Base-by-base conservation (phyloP, 2,329 filamentous ascomycete genomes). In the Aspergillus sp. region DNA sequence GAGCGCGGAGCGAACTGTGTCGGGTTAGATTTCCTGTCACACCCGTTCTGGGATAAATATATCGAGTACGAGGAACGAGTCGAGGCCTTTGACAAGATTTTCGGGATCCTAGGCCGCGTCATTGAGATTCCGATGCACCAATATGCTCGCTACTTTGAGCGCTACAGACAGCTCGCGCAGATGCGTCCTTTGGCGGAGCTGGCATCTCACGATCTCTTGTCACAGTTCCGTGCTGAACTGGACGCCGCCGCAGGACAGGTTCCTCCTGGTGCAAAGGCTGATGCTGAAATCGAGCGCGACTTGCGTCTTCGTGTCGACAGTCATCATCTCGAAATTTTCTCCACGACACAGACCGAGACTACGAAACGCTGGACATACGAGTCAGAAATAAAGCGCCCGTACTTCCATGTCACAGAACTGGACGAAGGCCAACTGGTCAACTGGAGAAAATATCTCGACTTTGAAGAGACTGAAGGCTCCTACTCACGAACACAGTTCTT, bases 31-130 rank as follows among this genome's bases (percentile, higher is more conserved):
- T 99, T 96, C 71, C 82, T 96, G 31, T 89, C 93, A 2, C 92
- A 97, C 72, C 92, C 92, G 1, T 97, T 99, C 78, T 99, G 95
- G 95, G 95, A 99, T 76, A 98, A 96, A 77, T 99, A 96, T 70
- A 86, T 99, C 63, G 95, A 98, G 72, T 98, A 96, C 69, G 95
- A 98, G 73, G 93, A 97, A 73, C 89, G 93, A 2, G 82, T 93
- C 61, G 92, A 96, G 68, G 87, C 89, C 0, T 85, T 89, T 14
- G 90, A 96, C 62, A 91, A 87, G 68, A 90, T 97, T 55, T 96
- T 96, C 66, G 86, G 85, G 41, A 91, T 99, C 56, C 83, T 96
- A 52, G 83, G 84, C 60, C 90, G 93, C 54, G 84, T 97, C 56
- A 90, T 96, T 54, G 85, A 90, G 68, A 92, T 98, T 53, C 93